Percentiles rank a stretch among this genome's conserved stretches.
Conservation (phyloP, 495 filamentous ascomycete species). For the Aspergillus affinis region DNA sequence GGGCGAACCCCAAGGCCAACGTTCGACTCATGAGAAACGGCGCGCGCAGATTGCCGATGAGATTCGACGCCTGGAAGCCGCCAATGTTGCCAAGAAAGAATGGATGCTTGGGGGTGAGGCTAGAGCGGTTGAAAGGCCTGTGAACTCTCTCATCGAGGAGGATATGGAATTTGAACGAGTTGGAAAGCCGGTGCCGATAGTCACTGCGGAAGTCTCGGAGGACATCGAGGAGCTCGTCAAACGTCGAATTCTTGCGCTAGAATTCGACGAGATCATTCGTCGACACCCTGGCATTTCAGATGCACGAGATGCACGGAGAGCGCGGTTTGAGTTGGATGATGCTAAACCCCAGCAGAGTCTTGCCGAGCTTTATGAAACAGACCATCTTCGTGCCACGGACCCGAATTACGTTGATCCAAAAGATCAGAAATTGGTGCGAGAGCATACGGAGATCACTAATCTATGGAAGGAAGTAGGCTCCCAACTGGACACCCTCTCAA, state of each 20-base stretch:
- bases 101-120: constrained; percentile 94
- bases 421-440: constrained; percentile 76
- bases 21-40: constrained; percentile 81
- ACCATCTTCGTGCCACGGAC: constrained; percentile 76
- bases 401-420: constrained; percentile 75
- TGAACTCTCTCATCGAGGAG: constrained; percentile 92
- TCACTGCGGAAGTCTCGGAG: constrained; percentile 90
- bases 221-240: constrained; percentile 94
- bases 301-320: constrained; percentile 57
- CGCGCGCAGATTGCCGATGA: constrained; percentile 83
- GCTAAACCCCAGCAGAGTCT: constrained; percentile 81
- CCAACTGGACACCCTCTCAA: constrained; percentile 83
- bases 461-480: constrained; percentile 81
- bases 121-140: constrained; percentile 71
- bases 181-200: constrained; percentile 93
- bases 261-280: constrained; percentile 90
- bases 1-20: constrained; percentile 52
- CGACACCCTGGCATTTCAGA: constrained; percentile 65
- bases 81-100: constrained; percentile 84
- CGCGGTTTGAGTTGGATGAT: constrained; percentile 78
- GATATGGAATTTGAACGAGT: constrained; percentile 93
- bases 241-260: constrained; percentile 81
- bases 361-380: constrained; percentile 91
- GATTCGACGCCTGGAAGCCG: constrained; percentile 85
- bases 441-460: constrained; percentile 80